These are phyloP conservation scores for Plasmodium vivax DNA, from an alignment of 169 alveolate genomes.

Conservation along the genomic window DNA sequence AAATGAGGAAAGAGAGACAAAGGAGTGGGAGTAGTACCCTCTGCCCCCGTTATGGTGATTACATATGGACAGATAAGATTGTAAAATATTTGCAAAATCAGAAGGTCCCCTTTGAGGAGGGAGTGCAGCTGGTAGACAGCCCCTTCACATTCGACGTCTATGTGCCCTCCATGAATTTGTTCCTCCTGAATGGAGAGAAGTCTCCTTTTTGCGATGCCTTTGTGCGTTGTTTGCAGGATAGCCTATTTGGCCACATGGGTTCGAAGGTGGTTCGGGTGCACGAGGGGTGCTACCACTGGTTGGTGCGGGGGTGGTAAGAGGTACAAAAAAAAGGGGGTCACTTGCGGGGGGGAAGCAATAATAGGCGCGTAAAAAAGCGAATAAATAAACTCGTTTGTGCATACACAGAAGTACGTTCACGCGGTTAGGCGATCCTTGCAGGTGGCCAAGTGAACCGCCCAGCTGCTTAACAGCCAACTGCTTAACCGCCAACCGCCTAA, in stretches of 20 bases:
- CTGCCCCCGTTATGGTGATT: background rate
- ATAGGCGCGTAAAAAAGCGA: too few species aligned
- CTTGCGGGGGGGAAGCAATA: background rate
- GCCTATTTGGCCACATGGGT: slow-evolving; percentile 18
- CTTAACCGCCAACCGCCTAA: background rate
- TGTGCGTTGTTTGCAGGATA: slow-evolving; percentile 12
- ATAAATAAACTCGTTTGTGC: background rate
- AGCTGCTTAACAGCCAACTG: background rate
- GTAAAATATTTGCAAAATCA: slow-evolving; percentile 3
- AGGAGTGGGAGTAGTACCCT: background rate
- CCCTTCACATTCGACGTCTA: slow-evolving; percentile 57
- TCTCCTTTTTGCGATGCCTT: slow-evolving; percentile 37
- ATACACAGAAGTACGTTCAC: background rate
- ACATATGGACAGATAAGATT: slow-evolving; percentile 1
- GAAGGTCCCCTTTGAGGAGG: background rate
- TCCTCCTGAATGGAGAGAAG: slow-evolving; percentile 12
- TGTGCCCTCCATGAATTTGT: slow-evolving; percentile 25
- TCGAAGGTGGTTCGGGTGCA: background rate
- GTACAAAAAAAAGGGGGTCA: background rate
- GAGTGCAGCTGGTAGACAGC: slow-evolving; percentile 23
- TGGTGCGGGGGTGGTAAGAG: background rate
- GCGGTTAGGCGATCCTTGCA: background rate
- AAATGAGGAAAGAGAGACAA: background rate
- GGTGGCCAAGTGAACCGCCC: background rate
- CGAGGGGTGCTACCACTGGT: slow-evolving; percentile 3